Conservation (phyloP, 345 rosid species). For the Boechera stricta region DNA sequence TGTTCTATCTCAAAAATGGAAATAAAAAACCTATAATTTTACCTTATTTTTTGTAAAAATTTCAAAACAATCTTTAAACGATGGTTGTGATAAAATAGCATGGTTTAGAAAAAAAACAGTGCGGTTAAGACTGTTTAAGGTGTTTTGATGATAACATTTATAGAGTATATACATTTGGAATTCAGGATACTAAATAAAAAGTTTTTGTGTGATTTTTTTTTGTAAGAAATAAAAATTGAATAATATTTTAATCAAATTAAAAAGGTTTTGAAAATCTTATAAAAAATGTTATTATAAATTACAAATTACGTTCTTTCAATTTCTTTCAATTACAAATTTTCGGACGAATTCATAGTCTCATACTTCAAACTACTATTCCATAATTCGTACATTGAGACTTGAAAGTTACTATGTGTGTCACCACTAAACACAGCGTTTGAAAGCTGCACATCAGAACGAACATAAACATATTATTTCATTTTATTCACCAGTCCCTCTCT, state of each 20-base stretch:
- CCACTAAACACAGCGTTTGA: background rate
- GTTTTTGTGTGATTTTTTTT: background rate
- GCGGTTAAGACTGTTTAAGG: background rate
- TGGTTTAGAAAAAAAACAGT: background rate
- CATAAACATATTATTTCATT: background rate
- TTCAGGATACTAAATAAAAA: background rate
- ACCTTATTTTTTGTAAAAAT: constrained; percentile 11
- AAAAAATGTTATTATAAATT: background rate
- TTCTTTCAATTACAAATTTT: background rate
- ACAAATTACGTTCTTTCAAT: background rate
- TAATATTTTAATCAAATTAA: background rate
- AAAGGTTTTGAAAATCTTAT: background rate
- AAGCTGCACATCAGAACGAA: background rate
- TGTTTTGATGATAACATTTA: background rate
- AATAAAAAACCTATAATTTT: background rate
- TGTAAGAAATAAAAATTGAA: background rate
- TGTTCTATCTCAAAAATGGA: background rate
- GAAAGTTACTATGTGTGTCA: background rate
- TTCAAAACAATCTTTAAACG: background rate
- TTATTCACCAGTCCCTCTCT: too few relatives aligned
- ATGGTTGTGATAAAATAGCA: background rate
- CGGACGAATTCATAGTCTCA: background rate
- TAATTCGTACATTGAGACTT: background rate
- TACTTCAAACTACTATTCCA: background rate
- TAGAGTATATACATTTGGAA: background rate